Conservation (phyloP, 2,329 filamentous ascomycete genomes). For the Ceratocystis lukuohia region DNA sequence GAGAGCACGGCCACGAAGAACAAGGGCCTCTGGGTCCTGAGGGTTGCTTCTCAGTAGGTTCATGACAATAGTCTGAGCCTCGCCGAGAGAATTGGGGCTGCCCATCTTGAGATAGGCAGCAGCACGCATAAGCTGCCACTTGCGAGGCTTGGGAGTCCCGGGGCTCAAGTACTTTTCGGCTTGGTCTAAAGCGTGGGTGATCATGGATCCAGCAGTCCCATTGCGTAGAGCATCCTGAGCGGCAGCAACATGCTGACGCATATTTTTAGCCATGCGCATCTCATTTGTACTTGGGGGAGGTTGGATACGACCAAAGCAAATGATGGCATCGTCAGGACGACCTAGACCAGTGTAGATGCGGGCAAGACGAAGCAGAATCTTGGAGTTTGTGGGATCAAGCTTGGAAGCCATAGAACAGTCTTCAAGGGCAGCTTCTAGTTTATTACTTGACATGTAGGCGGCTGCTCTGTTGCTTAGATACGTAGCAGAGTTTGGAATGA, state of each 20-base stretch:
- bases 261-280: conserved; percentile 65
- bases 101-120: conserved; percentile 91
- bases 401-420: conserved; percentile 75
- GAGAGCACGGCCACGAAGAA: conserved; percentile 73
- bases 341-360: conserved; percentile 83
- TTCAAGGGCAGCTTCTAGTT: conserved; percentile 66
- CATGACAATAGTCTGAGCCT: conserved; percentile 89
- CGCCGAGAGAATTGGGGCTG: conserved; percentile 72
- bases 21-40: conserved; percentile 85
- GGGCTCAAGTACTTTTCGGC: conserved; percentile 67
- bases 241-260: conserved; percentile 67
- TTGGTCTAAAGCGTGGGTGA: conserved; percentile 78
- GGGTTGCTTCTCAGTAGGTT: conserved; percentile 70
- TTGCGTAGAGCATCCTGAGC: conserved; percentile 64
- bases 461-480: conserved; percentile 93
- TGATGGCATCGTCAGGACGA: conserved; percentile 72
- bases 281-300: conserved; percentile 76
- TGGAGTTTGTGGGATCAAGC: conserved; percentile 72
- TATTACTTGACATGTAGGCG: conserved; percentile 77
- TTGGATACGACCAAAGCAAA: conserved; percentile 66
- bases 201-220: conserved; percentile 78
- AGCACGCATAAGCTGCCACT: conserved; percentile 86
- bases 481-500: conserved; percentile 71
- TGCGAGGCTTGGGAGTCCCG: conserved; percentile 68
- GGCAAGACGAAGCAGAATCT: conserved; percentile 76